These are phyloP conservation scores for Incumbomyces lentus DNA, from an alignment of 2,329 filamentous ascomycete genomes.

Conservation along the genomic window DNA sequence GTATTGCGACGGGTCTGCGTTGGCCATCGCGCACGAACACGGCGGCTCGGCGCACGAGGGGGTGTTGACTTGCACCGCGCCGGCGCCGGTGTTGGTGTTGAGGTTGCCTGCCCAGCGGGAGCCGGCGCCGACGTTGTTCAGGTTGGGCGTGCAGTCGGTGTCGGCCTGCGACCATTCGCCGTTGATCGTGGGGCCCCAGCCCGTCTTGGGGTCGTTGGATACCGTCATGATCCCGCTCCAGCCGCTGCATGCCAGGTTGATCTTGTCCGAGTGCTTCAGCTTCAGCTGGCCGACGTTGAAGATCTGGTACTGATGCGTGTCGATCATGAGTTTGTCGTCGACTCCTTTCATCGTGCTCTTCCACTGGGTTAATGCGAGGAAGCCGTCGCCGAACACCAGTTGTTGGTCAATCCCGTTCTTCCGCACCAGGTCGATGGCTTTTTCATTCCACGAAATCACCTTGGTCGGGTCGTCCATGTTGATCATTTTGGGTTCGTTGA, in stretches of 20 bases:
- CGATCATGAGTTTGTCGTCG: constrained; percentile 63
- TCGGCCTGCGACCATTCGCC: constrained; percentile 98
- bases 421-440: constrained; percentile 62
- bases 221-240: constrained; percentile 72
- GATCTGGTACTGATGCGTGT: constrained; percentile 97
- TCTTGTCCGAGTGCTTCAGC: constrained; percentile 70
- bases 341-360: constrained; percentile 66
- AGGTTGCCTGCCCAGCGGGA: constrained; percentile 88
- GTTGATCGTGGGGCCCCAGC: constrained; percentile 83
- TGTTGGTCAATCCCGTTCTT: constrained; percentile 62
- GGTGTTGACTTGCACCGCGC: constrained; percentile 50
- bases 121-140: constrained; percentile 84
- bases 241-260: constrained; percentile 74
- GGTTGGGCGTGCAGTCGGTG: constrained; percentile 76
- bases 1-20: constrained; percentile 60
- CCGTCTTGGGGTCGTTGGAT: constrained; percentile 53
- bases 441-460: constrained; percentile 70
- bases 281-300: constrained; percentile 86
- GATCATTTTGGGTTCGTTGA: constrained; percentile 88
- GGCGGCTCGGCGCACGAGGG: constrained; percentile 62
- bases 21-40: constrained; percentile 68
- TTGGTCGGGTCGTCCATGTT: constrained; percentile 47
- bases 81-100: constrained; percentile 49
- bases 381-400: constrained; percentile 87
- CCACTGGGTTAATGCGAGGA: constrained; percentile 86